Conservation (phyloP, 2,329 filamentous ascomycete genomes). For the Thielaviopsis ethacetica region DNA sequence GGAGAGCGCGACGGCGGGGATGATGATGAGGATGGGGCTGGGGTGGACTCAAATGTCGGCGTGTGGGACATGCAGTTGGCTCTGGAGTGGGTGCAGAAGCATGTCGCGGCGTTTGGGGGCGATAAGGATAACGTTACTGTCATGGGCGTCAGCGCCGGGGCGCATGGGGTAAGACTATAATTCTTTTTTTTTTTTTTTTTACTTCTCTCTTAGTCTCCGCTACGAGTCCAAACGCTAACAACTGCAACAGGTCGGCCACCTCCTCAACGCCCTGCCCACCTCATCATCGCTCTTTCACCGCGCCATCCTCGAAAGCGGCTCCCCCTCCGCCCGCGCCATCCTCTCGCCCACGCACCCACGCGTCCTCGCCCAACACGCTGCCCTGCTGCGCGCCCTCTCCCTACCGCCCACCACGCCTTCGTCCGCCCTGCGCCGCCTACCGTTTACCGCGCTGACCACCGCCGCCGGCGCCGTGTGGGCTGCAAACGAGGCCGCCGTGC, state of each 20-base stretch:
- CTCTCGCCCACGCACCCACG: constrained; percentile 36
- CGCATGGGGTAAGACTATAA: constrained; percentile 30
- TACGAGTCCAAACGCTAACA: constrained; percentile 8
- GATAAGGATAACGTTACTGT: constrained; percentile 40
- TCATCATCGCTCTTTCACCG: constrained; percentile 28
- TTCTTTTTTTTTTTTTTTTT: neutral
- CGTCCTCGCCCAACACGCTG: constrained; percentile 38
- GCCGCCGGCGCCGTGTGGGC: constrained; percentile 22
- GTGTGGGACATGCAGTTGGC: constrained; percentile 43
- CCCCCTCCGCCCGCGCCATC: constrained; percentile 37
- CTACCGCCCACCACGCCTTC: constrained; percentile 38
- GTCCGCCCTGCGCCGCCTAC: constrained; percentile 20
- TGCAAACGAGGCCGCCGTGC: constrained; percentile 26
- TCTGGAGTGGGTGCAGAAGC: constrained; percentile 43
- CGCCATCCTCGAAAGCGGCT: constrained; percentile 41
- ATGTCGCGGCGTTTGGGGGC: constrained; percentile 44
- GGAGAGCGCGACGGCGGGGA: constrained; percentile 21
- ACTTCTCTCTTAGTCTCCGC: too few relatives aligned
- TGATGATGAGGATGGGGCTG: neutral
- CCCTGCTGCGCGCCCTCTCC: constrained; percentile 30
- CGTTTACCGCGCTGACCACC: constrained; percentile 27
- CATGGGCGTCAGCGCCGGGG: constrained; percentile 45
- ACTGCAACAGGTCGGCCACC: constrained; percentile 43
- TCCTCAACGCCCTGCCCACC: constrained; percentile 36
- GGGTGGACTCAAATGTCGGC: constrained; percentile 46